Evolutionary conservation across 1,139 yeast genomes (phyloP).

Genomic region (Meyerozyma smithsonii): DNA sequence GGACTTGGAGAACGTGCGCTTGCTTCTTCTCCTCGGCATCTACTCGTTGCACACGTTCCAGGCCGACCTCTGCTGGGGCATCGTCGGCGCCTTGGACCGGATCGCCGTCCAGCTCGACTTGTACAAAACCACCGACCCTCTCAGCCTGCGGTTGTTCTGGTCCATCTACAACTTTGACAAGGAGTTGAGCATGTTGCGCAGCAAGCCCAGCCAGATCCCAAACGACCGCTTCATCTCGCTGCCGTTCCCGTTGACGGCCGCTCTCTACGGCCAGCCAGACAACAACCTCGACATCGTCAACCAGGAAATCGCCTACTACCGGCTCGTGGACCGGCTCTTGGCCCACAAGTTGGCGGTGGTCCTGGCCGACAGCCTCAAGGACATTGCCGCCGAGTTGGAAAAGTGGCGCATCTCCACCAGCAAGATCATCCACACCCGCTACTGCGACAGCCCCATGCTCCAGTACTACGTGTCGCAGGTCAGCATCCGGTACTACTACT

Average conservation of each 20-base stretch:
- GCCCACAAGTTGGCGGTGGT: slow-evolving; percentile 14
- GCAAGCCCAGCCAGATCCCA: slow-evolving; percentile 35
- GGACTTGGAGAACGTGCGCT: slow-evolving; percentile 17
- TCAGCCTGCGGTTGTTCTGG: slow-evolving; percentile 32
- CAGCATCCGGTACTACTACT: slow-evolving; percentile 36
- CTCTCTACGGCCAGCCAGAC: slow-evolving; percentile 14
- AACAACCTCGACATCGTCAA: slow-evolving; percentile 14
- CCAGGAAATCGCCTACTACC: slow-evolving; percentile 18
- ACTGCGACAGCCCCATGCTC: slow-evolving; percentile 21
- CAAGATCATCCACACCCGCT: slow-evolving; percentile 22
- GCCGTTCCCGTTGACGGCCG: slow-evolving; percentile 10
- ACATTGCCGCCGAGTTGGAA: slow-evolving; percentile 25
- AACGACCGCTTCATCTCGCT: slow-evolving; percentile 15
- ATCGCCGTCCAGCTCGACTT: slow-evolving; percentile 22
- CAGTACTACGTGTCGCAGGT: slow-evolving; percentile 31
- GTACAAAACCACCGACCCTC: slow-evolving; percentile 8
- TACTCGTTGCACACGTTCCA: slow-evolving; percentile 27
- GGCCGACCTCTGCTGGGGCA: slow-evolving; percentile 28
- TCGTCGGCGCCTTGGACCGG: slow-evolving; percentile 32
- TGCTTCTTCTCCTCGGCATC: slow-evolving; percentile 28
- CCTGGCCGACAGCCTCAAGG: slow-evolving; percentile 12
- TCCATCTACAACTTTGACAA: slow-evolving; percentile 36
- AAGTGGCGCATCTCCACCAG: slow-evolving; percentile 33
- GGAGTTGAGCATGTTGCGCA: slow-evolving; percentile 29
- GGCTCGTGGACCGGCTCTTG: slow-evolving; percentile 17